phyloP scores from a whole-genome alignment of 2,329 filamentous ascomycete species.

The Leptoxyphium fumago region DNA sequence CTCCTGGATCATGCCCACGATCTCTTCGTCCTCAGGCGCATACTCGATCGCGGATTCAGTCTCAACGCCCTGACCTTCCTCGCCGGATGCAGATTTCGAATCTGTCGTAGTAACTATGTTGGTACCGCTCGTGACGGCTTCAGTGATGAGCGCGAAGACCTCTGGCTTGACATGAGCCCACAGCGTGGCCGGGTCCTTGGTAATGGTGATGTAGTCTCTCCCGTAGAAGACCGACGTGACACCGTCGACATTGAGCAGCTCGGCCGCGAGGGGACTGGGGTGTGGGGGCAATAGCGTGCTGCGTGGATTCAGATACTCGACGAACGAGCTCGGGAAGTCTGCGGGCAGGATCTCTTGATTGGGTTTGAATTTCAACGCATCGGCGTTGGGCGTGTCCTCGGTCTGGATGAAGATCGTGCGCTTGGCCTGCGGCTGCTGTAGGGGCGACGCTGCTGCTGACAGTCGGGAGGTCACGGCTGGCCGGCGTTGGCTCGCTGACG shows the following conservation, averaged over 20 bases:
- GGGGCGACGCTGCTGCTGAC: slow-evolving; percentile 17
- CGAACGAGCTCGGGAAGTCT: slow-evolving; percentile 55
- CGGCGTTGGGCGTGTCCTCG: slow-evolving; percentile 83
- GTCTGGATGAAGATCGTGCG: slow-evolving; percentile 97
- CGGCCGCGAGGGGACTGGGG: slow-evolving; percentile 78
- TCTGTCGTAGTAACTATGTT: slow-evolving; percentile 61
- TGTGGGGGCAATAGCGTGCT: slow-evolving; percentile 78
- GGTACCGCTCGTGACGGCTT: slow-evolving; percentile 73
- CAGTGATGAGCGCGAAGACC: slow-evolving; percentile 87
- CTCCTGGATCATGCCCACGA: slow-evolving; percentile 98
- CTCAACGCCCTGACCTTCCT: slow-evolving; percentile 29
- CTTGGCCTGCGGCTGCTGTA: slow-evolving; percentile 11
- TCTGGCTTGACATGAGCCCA: slow-evolving; percentile 95
- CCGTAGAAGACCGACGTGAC: slow-evolving; percentile 94
- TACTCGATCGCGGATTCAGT: slow-evolving; percentile 57
- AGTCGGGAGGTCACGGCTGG: slow-evolving; percentile 11
- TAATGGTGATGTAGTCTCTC: slow-evolving; percentile 90
- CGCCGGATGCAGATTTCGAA: slow-evolving; percentile 30
- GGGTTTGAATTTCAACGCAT: slow-evolving; percentile 87
- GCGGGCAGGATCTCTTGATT: slow-evolving; percentile 75
- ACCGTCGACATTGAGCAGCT: slow-evolving; percentile 85
- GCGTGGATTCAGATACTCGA: slow-evolving; percentile 84
- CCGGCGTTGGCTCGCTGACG: slow-evolving; percentile 10
- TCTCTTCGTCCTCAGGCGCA: slow-evolving; percentile 82
- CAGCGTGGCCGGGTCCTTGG: slow-evolving; percentile 71